Evolutionary conservation across 805 yeast genomes (phyloP).

Genomic region (Sporopachydermia quercuum): DNA sequence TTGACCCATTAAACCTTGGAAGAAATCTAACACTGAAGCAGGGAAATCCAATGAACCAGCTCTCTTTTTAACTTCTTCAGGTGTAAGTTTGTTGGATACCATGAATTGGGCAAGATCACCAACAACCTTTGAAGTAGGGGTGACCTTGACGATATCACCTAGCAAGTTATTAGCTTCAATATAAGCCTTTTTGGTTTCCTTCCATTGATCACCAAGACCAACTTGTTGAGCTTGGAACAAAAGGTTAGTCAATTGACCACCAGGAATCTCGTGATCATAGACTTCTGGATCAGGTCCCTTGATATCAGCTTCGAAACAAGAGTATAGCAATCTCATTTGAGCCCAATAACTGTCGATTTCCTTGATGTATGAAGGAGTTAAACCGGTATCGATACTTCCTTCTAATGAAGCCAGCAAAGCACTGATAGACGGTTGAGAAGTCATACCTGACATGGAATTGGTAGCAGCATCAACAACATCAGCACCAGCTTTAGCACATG

Average conservation of each 20-base stretch:
- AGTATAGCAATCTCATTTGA: slow-evolving; percentile 91
- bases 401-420: slow-evolving; percentile 88
- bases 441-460: slow-evolving; percentile 95
- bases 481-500: slow-evolving; percentile 91
- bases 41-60: slow-evolving; percentile 96
- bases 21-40: slow-evolving; percentile 93
- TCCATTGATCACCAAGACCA: slow-evolving; percentile 95
- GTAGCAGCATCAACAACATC: slow-evolving; percentile 97
- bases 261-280: slow-evolving; percentile 96
- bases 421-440: slow-evolving; percentile 93
- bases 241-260: slow-evolving; percentile 97
- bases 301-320: slow-evolving; percentile 95
- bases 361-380: slow-evolving; percentile 52
- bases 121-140: slow-evolving; percentile 99
- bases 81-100: slow-evolving; percentile 85
- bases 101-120: slow-evolving; percentile 99
- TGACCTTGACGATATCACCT: slow-evolving; percentile 96
- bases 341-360: slow-evolving; percentile 95
- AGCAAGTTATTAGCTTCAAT: slow-evolving; percentile 78
- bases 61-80: slow-evolving; percentile 74
- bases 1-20: slow-evolving; percentile 98
- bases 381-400: slow-evolving; percentile 66
- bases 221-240: slow-evolving; percentile 98
- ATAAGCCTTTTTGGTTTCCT: slow-evolving; percentile 88
- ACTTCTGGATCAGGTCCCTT: slow-evolving; percentile 99